Conservation (phyloP, 2,329 filamentous ascomycete genomes). For the Pyricularia sp. region DNA sequence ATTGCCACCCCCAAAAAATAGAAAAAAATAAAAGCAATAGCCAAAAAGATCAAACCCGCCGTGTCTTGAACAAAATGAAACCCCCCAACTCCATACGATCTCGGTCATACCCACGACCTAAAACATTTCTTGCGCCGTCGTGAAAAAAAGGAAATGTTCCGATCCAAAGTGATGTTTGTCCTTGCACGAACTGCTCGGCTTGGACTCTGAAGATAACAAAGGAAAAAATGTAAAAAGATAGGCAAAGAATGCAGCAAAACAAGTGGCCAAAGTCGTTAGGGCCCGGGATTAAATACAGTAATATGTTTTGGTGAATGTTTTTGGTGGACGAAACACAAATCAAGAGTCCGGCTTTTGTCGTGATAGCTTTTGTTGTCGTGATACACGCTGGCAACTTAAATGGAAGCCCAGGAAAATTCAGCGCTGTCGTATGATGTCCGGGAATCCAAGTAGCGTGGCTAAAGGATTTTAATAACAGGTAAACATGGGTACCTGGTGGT, state of each 20-base stretch:
- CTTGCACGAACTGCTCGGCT: not conserved
- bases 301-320: conserved; percentile 3
- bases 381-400: not conserved
- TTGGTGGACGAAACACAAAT: not conserved
- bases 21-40: not conserved
- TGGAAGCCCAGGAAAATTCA: not conserved
- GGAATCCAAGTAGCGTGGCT: not conserved
- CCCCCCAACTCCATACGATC: not conserved
- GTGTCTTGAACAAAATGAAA: not conserved
- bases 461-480: not conserved
- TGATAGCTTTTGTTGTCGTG: conserved; percentile 3
- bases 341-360: conserved; percentile 6
- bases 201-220: not conserved
- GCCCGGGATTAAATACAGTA: conserved; percentile 4
- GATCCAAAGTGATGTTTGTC: not conserved
- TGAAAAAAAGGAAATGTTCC: not conserved
- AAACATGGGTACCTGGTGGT: conserved; percentile 5
- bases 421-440: not conserved
- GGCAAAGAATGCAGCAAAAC: not conserved
- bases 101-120: not conserved
- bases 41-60: not conserved
- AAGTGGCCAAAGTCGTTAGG: not conserved
- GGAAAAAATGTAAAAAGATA: not conserved
- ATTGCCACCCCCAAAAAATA: not conserved
- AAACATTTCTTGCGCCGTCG: conserved; percentile 1